These are phyloP conservation scores for Boletus rufocinnamomeus DNA, from an alignment of 768 basidiomycete genomes.

Conservation along the genomic window DNA sequence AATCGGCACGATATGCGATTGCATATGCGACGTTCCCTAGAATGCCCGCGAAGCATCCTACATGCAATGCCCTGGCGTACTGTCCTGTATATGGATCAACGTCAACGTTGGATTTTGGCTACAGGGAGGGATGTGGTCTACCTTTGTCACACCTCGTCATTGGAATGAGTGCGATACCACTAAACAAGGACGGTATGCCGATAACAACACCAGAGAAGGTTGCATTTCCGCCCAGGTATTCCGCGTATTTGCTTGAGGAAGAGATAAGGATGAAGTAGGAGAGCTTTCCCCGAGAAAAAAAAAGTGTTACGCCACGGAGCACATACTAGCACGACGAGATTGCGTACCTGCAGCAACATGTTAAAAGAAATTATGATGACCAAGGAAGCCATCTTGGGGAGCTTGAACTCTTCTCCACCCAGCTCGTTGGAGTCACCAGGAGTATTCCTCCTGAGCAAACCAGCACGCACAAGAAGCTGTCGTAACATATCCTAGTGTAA, in stretches of 20 bases:
- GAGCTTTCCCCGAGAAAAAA: conserved; percentile 43
- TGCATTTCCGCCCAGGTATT: conserved; percentile 60
- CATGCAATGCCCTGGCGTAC: conserved; percentile 59
- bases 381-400: conserved; percentile 49
- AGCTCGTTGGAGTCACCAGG: conserved; percentile 21
- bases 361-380: conserved; percentile 47
- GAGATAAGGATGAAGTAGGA: conserved; percentile 72
- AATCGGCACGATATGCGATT: too few relatives aligned
- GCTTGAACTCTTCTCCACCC: conserved; percentile 41
- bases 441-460: background rate
- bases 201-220: conserved; percentile 68
- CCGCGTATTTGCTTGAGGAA: conserved; percentile 62
- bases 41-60: too few relatives aligned
- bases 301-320: background rate
- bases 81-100: conserved; percentile 41
- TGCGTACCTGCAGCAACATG: conserved; percentile 46
- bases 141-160: conserved; percentile 59
- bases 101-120: background rate
- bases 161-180: too few relatives aligned
- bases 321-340: background rate
- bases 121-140: conserved; percentile 19
- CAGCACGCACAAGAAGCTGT: background rate
- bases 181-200: conserved; percentile 65
- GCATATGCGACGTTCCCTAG: too few relatives aligned
- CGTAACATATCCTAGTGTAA: conserved; percentile 8